Evolutionary conservation across 2,329 filamentous ascomycete species (phyloP).

Genomic region (Epichloe aotearoae): DNA sequence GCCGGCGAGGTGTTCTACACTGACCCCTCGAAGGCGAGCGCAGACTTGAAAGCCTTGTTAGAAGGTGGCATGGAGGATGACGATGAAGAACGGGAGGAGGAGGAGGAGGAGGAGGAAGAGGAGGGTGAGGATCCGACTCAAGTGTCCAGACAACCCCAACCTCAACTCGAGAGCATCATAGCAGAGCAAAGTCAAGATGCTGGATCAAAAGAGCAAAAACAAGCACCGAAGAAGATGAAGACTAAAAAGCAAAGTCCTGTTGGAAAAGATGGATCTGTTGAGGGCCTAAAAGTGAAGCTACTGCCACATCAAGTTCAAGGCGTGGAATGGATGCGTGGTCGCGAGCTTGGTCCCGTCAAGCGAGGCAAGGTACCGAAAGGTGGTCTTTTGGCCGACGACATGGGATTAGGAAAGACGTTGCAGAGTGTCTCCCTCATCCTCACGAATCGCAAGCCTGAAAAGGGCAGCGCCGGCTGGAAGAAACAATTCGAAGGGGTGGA

Average conservation of each 20-base stretch:
- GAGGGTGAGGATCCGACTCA: background rate
- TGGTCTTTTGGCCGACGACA: constrained; percentile 90
- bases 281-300: constrained; percentile 76
- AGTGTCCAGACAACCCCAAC: background rate
- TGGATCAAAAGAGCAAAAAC: constrained; percentile 5
- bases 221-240: constrained; percentile 11
- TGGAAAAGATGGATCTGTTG: constrained; percentile 41
- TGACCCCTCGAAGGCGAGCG: constrained; percentile 57
- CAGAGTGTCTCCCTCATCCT: constrained; percentile 85
- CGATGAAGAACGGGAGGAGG: constrained; percentile 28
- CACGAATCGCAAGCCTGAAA: constrained; percentile 57
- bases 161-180: background rate
- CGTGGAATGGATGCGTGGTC: constrained; percentile 87
- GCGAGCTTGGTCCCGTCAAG: constrained; percentile 77
- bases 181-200: constrained; percentile 10
- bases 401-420: constrained; percentile 93
- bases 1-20: constrained; percentile 48
- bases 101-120: background rate
- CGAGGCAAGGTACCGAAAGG: constrained; percentile 74
- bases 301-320: constrained; percentile 91
- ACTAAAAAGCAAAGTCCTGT: constrained; percentile 6
- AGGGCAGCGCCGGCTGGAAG: constrained; percentile 46
- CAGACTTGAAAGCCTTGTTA: constrained; percentile 68
- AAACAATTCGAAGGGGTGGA: constrained; percentile 56
- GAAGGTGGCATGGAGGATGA: constrained; percentile 71